Evolutionary conservation across 805 yeast species (phyloP), one percentile per base, ranked within the genome.

Genomic region (Sugiyamaella americana): DNA sequence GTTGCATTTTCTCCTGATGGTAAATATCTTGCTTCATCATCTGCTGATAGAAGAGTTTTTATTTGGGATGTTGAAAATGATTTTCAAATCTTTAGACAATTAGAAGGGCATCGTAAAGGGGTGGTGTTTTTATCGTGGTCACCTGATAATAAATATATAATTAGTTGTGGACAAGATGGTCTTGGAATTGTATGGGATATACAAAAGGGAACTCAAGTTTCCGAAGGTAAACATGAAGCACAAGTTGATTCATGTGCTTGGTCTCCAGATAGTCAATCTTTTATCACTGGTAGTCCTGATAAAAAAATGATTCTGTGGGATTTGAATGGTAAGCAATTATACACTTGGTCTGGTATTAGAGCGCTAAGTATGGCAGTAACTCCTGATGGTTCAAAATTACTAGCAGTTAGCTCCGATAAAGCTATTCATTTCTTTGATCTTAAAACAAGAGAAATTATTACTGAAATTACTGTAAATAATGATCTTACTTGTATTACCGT

Each of bases 1-100:
- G 72, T 84, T 11, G 76, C 76, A 48, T 88, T 86, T 59, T 82
- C 93, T 4, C 84, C 87, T 40, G 74, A 76, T 64, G 96, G 96
- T 2, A 73, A 72, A 51, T 79, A 70, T 52, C 66, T 89, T 35
- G 94, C 87, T n/a, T 76, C 89, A 0, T 84, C 89, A 0, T 79
- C 93, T 5, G 73, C 78, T 13, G 94, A 87, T 59, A 73, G 78
- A 4, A 69, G 73, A 20, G 71, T 86, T 32, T 65, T 78, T 26
- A 70, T 88, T 10, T 87, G 85, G 67, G 83, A 82, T 60, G 83
- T 81, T 11, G 50, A 49, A 36, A 38, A 40, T 1, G 66, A 67
- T 32, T 44, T 39, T 22, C 21, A 37, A n/a, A 29, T 78, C 71
- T 55, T 57, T 58, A 37, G 53, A 67, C 18, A 50, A 2, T 46